Evolutionary conservation across 179 eudicot genomes (phyloP), one percentile per base, ranked within the genome.

Genomic region (Heliamphora pulchella): DNA sequence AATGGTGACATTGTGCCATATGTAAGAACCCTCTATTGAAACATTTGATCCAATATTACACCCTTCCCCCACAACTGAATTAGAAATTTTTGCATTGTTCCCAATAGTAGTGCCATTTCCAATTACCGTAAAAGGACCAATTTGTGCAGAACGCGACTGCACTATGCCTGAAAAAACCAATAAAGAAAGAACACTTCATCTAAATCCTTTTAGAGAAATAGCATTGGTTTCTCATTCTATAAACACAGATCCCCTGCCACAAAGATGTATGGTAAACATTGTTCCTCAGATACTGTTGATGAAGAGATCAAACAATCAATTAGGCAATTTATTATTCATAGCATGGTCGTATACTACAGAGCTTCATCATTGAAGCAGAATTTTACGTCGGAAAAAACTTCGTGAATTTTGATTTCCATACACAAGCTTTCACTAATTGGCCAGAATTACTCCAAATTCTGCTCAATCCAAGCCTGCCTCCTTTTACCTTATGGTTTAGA

Each of bases 11-110:
- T 91, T 94, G 79, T 92, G 78, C 97, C 98, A 95, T 57, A 95
- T 86, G 81, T 92, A 93, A 51, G 94, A 91, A 78, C 98, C 97
- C 80, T 92, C 94, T 76, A 95, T 88, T 47, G 88, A 79, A 79
- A 95, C 98, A 90, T 91, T 89, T 57, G 97, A 87, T 55, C 98
- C 98, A 83, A 95, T 92, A 79, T 72, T 81, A 88, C 98, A 95
- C 63, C 91, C 97, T 87, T 91, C 89, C 61, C 98, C 98, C 77
- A 95, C 86, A 69, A 93, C 90, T 44, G 98, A 89, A 85, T 90
- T 92, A 72, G 94, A 89, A 59, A 95, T 85, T 85, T 81, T 87
- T 79, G 91, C 86, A 77, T 84, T 83, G 89, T 86, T 82, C 44
- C 97, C 95, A 51, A 93, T 83, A 20, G 83, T 79, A 54, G 93